Evolutionary conservation across 1,284 basidiomycete species (phyloP).

Genomic region (Leucoagaricus sp.): DNA sequence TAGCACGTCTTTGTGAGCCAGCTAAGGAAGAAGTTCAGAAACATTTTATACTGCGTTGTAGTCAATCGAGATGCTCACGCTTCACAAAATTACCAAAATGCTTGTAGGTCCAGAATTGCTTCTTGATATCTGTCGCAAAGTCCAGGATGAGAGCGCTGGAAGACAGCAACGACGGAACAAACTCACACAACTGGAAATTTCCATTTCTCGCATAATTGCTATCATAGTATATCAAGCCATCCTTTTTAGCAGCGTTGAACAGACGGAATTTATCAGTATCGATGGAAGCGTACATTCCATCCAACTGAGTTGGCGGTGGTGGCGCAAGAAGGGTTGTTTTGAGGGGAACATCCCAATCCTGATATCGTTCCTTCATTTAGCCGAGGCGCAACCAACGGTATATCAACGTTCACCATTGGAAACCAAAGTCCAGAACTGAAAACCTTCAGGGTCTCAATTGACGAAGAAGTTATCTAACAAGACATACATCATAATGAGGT

Average conservation of each 20-base stretch:
- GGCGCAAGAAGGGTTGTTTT: constrained; percentile 29
- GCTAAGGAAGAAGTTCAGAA: constrained; percentile 21
- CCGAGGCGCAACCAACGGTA: not conserved
- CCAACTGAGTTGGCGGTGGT: constrained; percentile 35
- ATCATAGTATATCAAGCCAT: constrained; percentile 43
- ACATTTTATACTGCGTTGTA: not conserved
- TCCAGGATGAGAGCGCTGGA: not conserved
- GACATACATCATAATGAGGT: constrained; percentile 39
- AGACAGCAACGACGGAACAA: not conserved
- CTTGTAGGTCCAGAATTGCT: constrained; percentile 42
- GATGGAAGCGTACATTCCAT: constrained; percentile 32
- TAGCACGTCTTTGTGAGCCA: constrained; percentile 34
- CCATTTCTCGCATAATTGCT: constrained; percentile 33
- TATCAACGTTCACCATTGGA: constrained; percentile 28
- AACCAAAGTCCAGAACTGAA: constrained; percentile 42
- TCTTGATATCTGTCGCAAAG: constrained; percentile 32
- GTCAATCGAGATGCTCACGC: constrained; percentile 24
- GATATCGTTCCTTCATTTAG: not conserved
- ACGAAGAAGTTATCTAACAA: not conserved
- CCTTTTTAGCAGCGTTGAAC: constrained; percentile 21
- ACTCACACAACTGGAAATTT: constrained; percentile 38
- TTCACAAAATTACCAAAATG: constrained; percentile 43
- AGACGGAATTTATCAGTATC: no score
- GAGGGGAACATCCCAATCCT: constrained; percentile 36
- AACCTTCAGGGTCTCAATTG: not conserved